These are phyloP conservation scores for Aspergillus costaricaensis DNA, from an alignment of 2,329 filamentous ascomycete species.

Conservation along the genomic window DNA sequence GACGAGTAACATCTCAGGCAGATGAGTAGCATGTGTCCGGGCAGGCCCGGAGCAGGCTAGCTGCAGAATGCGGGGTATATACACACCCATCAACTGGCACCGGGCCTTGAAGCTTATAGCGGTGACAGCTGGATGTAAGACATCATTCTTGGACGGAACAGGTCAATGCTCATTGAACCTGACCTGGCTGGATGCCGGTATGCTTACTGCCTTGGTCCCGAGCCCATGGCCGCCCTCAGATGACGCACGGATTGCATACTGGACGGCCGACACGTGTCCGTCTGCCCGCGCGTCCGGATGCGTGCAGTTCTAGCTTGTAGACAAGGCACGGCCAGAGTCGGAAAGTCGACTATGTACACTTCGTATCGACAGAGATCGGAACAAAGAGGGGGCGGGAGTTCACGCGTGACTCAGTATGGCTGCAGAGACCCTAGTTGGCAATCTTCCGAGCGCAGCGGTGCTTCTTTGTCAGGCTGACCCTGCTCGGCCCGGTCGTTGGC, in stretches of 20 bases:
- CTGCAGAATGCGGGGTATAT: conserved; percentile 6
- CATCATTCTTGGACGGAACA: neutral
- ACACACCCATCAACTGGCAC: neutral
- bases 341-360: neutral
- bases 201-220: neutral
- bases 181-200: neutral
- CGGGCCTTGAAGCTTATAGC: conserved; percentile 5
- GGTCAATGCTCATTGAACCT: neutral
- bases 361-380: conserved; percentile 1
- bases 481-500: neutral
- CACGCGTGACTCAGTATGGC: neutral
- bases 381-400: neutral
- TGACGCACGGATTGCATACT: conserved; percentile 6
- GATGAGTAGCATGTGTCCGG: neutral
- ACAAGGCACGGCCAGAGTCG: neutral
- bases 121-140: conserved; percentile 2
- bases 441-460: neutral
- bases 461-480: neutral
- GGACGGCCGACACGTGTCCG: conserved; percentile 7
- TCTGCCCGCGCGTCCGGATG: neutral
- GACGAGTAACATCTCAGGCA: neutral
- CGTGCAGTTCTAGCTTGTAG: no score
- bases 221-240: neutral
- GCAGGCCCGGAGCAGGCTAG: neutral
- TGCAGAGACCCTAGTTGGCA: neutral